Base-by-base conservation (phyloP, 768 basidiomycete species). In the Suillus sp. region DNA sequence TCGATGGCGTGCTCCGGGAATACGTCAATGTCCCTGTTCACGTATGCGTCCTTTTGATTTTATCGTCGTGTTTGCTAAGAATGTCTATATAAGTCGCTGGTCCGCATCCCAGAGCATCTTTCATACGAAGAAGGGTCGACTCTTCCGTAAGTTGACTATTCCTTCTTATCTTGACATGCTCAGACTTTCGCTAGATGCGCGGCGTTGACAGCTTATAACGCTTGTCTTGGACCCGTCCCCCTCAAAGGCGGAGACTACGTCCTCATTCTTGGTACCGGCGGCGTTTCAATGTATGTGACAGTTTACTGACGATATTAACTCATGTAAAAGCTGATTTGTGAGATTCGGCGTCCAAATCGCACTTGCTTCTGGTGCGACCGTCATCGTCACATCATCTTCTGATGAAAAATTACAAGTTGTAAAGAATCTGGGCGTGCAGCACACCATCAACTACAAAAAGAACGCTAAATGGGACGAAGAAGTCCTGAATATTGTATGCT, bases 351-450 rank as follows among this genome's bases (percentile, higher is more conserved):
- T 84, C 3, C 86, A 89, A 72, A 73, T 91, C 51, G 87, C 88
- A 2, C 79, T 86, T 48, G 84, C 85, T 2, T 79, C 84, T 9
- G 88, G 88, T 40, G 88, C 87, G 2, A 82, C 74, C 1, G 87
- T 89, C 62, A 88, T 91, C 66, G 80, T 81, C 32, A 90, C 88
- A 0, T 89, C 88, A 1, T 89, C 87, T 0, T 86, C 86, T 0
- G 86, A 89, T 66, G 79, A 81, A 54, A 91, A 91, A 67, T 78
- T 89, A 18, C 78, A 82, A 64, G 65, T 82, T 34, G 86, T 80
- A 10, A 73, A 77, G 51, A 79, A 79, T 50, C 79, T 87, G 22
- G 86, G 88, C 25, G 81, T 78, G 14, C 78, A 80, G 16, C 76
- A 86, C 60, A 67, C 83, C 22, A 86, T 90, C 75, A 88, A 90